Base-by-base conservation (phyloP, 2,329 filamentous ascomycete species). In the Chalaropsis ovoidea region DNA sequence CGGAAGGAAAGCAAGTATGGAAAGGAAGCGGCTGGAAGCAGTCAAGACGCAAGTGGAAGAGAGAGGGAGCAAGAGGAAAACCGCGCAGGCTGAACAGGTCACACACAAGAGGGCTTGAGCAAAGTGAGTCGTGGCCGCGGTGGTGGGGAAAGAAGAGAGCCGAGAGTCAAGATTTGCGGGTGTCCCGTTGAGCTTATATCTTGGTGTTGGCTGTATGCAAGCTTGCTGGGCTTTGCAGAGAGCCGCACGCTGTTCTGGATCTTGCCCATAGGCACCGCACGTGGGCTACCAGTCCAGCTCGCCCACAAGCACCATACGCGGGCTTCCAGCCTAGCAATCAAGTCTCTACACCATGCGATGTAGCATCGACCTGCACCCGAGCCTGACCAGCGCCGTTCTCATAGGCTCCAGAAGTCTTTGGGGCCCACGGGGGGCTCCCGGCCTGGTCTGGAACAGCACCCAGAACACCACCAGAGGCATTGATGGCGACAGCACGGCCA, bases 121-220 rank as follows among this genome's bases (percentile, higher is more conserved):
- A 17, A 62, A 45, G 60, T 31, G 27, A 62, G 60, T 27, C 60
- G 19, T 45, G 42, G 60, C 60, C 42, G 60, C 60, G 60, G 60
- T 49, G 61, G 43, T 63, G 43, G 27, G 43, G 17, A 52, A 24
- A 41, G 43, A n/a, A 63, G 24, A 39, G 24, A 35, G n/a, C 11
- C 39, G 11, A 42, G 6, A 13, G 10, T 19, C 17, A 24, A 39
- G 54, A 39, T 58, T 39, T n/a, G 54, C 27, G 54, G 10, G 31
- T 11, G 24, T 58, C 31, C 17, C 17, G 31, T 6, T 11, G 11
- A 58, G 54, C 31, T 58, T 58, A 58, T 58, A 58, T 58, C 31
- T 58, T n/a, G 27, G 17, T 35, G 24, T 58, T 17, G n/a, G 2
- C n/a, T 1, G 10, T 47, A 10, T 39, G 35, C 8, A 10, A 39